Evolutionary conservation across 805 yeast species (phyloP).

Genomic region (Candida ovalis): DNA sequence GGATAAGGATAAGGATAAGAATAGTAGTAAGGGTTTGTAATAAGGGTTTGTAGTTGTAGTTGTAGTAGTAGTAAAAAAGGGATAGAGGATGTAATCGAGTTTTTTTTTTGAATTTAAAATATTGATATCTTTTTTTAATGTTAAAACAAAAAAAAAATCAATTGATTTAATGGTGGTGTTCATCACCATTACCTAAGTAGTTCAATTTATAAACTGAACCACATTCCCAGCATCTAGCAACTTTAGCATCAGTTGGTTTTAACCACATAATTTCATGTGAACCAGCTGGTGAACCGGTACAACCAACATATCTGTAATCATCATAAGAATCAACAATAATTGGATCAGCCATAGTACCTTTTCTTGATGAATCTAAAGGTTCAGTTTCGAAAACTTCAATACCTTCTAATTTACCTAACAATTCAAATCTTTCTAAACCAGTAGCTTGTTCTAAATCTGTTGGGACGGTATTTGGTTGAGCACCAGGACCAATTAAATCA

Average conservation of each 20-base stretch:
- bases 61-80: background rate
- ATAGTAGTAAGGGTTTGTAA: background rate
- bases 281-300: constrained; percentile 94
- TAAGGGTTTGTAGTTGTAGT: background rate
- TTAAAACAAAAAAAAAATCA: no score
- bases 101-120: background rate
- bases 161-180: constrained; percentile 42
- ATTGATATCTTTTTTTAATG: no score
- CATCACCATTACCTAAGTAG: constrained; percentile 75
- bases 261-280: constrained; percentile 92
- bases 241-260: constrained; percentile 76
- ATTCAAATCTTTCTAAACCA: constrained; percentile 95
- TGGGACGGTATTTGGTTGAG: constrained; percentile 77
- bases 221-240: constrained; percentile 98
- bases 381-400: constrained; percentile 87
- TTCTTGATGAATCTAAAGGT: constrained; percentile 84
- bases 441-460: constrained; percentile 95
- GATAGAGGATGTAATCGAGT: background rate
- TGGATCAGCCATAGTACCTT: constrained; percentile 89
- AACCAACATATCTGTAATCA: constrained; percentile 92
- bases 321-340: constrained; percentile 85
- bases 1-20: no score
- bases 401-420: constrained; percentile 93
- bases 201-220: constrained; percentile 91
- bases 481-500: constrained; percentile 89